Percentiles rank a stretch among this genome's conserved stretches.
Conservation (phyloP, 1,284 basidiomycete species). For the Kalmanozyma brasiliensis region DNA sequence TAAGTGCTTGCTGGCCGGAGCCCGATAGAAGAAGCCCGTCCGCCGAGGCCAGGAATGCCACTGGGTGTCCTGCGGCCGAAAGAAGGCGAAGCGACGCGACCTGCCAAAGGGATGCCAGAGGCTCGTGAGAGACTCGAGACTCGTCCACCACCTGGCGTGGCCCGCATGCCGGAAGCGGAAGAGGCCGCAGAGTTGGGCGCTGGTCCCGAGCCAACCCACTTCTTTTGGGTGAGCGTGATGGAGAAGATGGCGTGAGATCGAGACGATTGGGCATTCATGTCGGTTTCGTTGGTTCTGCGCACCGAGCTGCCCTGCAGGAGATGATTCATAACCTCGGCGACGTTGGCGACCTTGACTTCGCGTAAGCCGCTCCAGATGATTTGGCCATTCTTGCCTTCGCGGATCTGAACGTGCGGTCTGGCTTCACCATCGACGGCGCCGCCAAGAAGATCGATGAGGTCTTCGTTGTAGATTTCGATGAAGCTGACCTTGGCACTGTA, state of each 20-base stretch:
- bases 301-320: slow-evolving; percentile 84
- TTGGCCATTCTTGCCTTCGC: slow-evolving; percentile 94
- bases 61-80: slow-evolving; percentile 40
- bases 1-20: slow-evolving; percentile 46
- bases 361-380: slow-evolving; percentile 96
- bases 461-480: slow-evolving; percentile 96
- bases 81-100: slow-evolving; percentile 40
- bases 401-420: slow-evolving; percentile 86
- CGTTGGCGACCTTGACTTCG: slow-evolving; percentile 84
- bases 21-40: slow-evolving; percentile 28
- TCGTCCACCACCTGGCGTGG: slow-evolving; percentile 21
- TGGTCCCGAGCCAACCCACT: slow-evolving; percentile 52
- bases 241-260: slow-evolving; percentile 99
- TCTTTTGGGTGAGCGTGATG: slow-evolving; percentile 79
- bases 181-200: slow-evolving; percentile 41
- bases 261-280: slow-evolving; percentile 98
- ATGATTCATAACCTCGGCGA: slow-evolving; percentile 89
- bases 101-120: slow-evolving; percentile 40
- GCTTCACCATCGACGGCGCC: slow-evolving; percentile 64
- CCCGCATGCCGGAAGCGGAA: slow-evolving; percentile 25
- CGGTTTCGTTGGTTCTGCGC: slow-evolving; percentile 93
- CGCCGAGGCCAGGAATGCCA: slow-evolving; percentile 37
- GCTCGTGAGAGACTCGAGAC: slow-evolving; percentile 38
- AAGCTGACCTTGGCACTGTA: slow-evolving; percentile 64
- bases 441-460: slow-evolving; percentile 68